phyloP scores from a whole-genome alignment of 1,284 basidiomycete genomes.

The Rugosomyces carneus region DNA sequence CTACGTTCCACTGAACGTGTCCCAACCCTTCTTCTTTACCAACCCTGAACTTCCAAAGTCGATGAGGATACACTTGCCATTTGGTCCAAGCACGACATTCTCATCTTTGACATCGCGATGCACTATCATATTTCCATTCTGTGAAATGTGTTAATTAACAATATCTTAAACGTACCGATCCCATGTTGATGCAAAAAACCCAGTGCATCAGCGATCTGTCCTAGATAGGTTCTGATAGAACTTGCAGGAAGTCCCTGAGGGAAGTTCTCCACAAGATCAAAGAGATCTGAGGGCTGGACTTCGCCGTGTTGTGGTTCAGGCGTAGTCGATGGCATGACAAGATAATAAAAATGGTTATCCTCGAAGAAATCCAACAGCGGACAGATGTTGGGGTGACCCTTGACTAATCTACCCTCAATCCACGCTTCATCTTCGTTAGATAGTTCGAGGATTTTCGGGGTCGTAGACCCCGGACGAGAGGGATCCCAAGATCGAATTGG shows the following conservation, averaged over 20 bases:
- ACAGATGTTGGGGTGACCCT: conserved; percentile 90
- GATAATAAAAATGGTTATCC: conserved; percentile 95
- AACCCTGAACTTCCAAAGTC: conserved; percentile 95
- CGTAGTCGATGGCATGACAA: conserved; percentile 70
- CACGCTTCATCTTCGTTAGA: conserved; percentile 36
- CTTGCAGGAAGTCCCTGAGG: conserved; percentile 80
- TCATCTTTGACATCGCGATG: conserved; percentile 99
- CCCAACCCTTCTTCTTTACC: conserved; percentile 81
- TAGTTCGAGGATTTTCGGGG: conserved; percentile 16
- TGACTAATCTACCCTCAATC: conserved; percentile 63
- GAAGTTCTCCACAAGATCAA: conserved; percentile 90
- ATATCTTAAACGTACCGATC: conserved; percentile 50
- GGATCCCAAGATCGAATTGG: conserved; percentile 79
- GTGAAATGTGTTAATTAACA: neutral
- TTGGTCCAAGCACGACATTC: conserved; percentile 80
- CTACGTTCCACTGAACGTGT: conserved; percentile 92
- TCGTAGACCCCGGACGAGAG: conserved; percentile 32
- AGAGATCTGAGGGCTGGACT: conserved; percentile 74
- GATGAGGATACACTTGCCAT: conserved; percentile 84
- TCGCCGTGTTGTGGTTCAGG: conserved; percentile 49
- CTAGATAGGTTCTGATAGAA: conserved; percentile 80
- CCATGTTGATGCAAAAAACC: conserved; percentile 88
- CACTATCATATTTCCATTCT: conserved; percentile 38
- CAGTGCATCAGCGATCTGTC: conserved; percentile 91
- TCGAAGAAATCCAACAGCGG: conserved; percentile 96